phyloP scores from a whole-genome alignment of 495 filamentous ascomycete genomes.

The Platismatia glauca region DNA sequence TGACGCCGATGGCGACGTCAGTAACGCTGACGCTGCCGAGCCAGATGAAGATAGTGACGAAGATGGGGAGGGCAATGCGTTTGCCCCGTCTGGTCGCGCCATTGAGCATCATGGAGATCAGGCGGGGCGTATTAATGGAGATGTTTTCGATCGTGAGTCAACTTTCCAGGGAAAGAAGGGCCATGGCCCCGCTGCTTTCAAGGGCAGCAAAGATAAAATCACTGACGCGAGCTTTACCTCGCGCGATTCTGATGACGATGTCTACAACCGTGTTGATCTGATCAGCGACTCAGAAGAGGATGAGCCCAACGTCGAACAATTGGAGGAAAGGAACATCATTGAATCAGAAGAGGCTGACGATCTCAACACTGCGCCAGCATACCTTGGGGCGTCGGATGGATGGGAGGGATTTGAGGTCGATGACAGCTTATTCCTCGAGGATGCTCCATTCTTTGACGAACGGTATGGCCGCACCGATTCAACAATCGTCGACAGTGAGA shows the following conservation, averaged over 20 bases:
- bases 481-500: constrained; percentile 40
- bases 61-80: constrained; percentile 39
- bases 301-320: constrained; percentile 59
- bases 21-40: constrained; percentile 37
- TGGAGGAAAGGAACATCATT: constrained; percentile 66
- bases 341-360: constrained; percentile 42
- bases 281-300: constrained; percentile 72
- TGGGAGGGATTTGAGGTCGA: constrained; percentile 55
- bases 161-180: not conserved
- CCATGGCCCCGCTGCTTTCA: not conserved
- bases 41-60: constrained; percentile 40
- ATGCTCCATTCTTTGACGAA: constrained; percentile 44
- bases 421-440: constrained; percentile 39
- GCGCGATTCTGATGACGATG: constrained; percentile 47
- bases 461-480: constrained; percentile 24
- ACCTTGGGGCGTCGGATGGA: constrained; percentile 27
- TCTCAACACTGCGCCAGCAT: constrained; percentile 30
- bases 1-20: constrained; percentile 40
- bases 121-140: constrained; percentile 31
- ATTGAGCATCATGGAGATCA: constrained; percentile 35
- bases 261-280: constrained; percentile 64
- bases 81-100: constrained; percentile 45
- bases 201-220: not conserved
- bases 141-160: not conserved
- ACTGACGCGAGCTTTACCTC: not conserved